Evolutionary conservation across 306 rosid genomes (phyloP).

Genomic region (Fragaria vesca): DNA sequence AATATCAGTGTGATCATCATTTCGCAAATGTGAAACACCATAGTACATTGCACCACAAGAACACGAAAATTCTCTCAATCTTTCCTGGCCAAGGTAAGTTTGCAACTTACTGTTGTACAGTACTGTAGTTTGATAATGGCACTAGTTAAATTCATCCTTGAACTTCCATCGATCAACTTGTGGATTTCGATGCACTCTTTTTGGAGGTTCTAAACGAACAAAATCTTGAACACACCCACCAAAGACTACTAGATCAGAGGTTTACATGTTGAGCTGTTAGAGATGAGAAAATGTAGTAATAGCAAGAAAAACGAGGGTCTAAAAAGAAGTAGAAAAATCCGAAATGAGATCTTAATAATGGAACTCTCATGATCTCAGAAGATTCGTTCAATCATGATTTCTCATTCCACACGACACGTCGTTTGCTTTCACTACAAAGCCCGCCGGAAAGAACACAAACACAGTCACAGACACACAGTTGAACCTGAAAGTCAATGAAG

Average conservation of each 20-base stretch:
- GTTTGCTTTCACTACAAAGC: not conserved
- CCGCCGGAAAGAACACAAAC: not conserved
- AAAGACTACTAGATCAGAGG: not conserved
- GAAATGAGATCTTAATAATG: not conserved
- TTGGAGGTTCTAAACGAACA: too few relatives aligned
- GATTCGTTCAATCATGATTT: not conserved
- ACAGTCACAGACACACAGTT: not conserved
- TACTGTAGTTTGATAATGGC: too few relatives aligned
- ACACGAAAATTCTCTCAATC: not conserved
- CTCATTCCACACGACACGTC: not conserved
- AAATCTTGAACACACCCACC: too few relatives aligned
- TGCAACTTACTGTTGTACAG: too few relatives aligned
- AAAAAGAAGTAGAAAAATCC: not conserved
- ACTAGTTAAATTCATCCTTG: too few relatives aligned
- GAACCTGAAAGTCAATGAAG: conserved; percentile 34
- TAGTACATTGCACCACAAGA: not conserved
- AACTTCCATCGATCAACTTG: too few relatives aligned
- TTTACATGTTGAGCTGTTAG: not conserved
- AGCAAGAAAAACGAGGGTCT: not conserved
- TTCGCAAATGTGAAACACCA: not conserved
- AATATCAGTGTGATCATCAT: not conserved
- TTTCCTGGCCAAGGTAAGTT: too few relatives aligned
- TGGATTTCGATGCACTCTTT: too few relatives aligned
- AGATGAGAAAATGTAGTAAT: not conserved
- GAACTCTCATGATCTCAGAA: not conserved